phyloP scores from a whole-genome alignment of 2,329 filamentous ascomycete genomes.

The Salinomyces thailandicus region DNA sequence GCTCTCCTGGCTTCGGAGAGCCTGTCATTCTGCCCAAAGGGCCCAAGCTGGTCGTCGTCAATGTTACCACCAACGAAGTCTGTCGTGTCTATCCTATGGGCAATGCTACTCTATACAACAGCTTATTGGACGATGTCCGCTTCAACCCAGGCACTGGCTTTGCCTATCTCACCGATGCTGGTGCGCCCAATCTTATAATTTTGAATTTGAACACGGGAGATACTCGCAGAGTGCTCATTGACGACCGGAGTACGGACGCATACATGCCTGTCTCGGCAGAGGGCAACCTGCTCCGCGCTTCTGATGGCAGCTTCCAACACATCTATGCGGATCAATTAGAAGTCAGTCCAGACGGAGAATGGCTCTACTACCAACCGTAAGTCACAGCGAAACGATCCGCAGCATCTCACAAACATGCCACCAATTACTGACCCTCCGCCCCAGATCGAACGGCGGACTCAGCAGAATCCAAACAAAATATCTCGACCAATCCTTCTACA shows the following conservation, averaged over 20 bases:
- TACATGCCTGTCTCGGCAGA: conserved; percentile 25
- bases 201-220: conserved; percentile 19
- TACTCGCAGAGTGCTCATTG: conserved; percentile 20
- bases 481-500: conserved; percentile 26
- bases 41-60: conserved; percentile 27
- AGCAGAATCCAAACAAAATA: conserved; percentile 26
- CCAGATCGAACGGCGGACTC: conserved; percentile 26
- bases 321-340: conserved; percentile 31
- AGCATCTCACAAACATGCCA: no score
- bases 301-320: conserved; percentile 13
- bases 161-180: conserved; percentile 24
- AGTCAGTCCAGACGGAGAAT: conserved; percentile 29
- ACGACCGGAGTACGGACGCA: conserved; percentile 17
- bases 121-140: conserved; percentile 28
- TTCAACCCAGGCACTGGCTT: conserved; percentile 21
- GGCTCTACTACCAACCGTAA: conserved; percentile 32
- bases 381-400: no score
- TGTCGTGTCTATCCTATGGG: conserved; percentile 26
- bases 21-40: conserved; percentile 21
- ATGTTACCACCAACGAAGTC: conserved; percentile 26
- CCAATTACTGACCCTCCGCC: no score
- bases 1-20: conserved; percentile 19
- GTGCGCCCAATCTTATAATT: conserved; percentile 18
- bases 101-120: conserved; percentile 21
- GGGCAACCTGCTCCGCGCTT: conserved; percentile 17